These are phyloP conservation scores for Penicillium sp. DNA, from an alignment of 2,329 filamentous ascomycete species.

Conservation along the genomic window DNA sequence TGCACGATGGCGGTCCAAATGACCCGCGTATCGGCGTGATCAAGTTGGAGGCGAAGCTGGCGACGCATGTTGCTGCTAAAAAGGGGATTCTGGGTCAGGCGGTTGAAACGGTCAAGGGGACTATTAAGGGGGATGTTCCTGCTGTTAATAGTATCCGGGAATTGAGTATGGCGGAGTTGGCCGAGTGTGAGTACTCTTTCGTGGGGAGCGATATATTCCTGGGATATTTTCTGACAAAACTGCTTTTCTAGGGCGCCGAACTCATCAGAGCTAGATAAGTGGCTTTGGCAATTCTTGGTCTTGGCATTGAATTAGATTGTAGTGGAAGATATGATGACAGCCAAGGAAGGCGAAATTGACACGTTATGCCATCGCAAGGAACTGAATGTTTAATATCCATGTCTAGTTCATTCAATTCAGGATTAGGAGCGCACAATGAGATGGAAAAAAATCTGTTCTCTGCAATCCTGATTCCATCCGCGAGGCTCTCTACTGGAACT, in stretches of 20 bases:
- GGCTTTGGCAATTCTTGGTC: neutral
- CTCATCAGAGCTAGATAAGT: constrained; percentile 25
- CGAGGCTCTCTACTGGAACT: neutral
- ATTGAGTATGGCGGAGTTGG: constrained; percentile 66
- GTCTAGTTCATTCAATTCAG: neutral
- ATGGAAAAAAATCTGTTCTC: too few species aligned
- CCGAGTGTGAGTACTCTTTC: constrained; percentile 52
- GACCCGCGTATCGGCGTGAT: constrained; percentile 84
- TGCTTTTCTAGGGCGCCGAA: constrained; percentile 31
- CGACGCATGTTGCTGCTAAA: constrained; percentile 68
- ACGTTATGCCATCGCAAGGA: neutral
- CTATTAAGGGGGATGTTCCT: constrained; percentile 70
- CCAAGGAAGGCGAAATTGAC: too few species aligned
- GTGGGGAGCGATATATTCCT: neutral
- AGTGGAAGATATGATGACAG: neutral
- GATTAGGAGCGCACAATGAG: neutral
- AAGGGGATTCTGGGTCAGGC: constrained; percentile 66
- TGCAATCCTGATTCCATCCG: neutral
- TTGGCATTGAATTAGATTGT: neutral
- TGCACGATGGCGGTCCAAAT: constrained; percentile 76
- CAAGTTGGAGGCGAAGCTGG: constrained; percentile 70
- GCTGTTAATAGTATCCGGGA: constrained; percentile 76
- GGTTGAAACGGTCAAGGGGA: constrained; percentile 73
- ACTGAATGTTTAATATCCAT: neutral
- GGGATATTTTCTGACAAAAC: constrained; percentile 4